phyloP scores from a whole-genome alignment of 2,329 filamentous ascomycete species.

The Botrytis cinerea region DNA sequence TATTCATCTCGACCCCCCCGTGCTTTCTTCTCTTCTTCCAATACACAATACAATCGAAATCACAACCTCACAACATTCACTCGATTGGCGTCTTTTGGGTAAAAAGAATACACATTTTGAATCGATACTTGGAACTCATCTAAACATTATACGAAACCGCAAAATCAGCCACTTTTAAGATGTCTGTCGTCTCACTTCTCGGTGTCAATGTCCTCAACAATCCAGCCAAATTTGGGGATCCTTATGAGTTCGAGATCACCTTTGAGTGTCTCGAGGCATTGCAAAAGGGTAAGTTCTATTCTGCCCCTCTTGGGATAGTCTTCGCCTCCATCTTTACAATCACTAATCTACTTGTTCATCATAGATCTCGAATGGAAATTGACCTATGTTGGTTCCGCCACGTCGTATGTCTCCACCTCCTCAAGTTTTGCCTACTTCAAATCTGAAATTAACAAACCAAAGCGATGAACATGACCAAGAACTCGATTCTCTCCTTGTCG shows the following conservation, averaged over 20 bases:
- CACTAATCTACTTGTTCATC: slow-evolving; percentile 29
- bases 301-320: slow-evolving; percentile 9
- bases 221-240: slow-evolving; percentile 87
- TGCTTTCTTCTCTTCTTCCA: slow-evolving; percentile 9
- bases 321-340: not conserved
- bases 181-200: slow-evolving; percentile 96
- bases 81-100: slow-evolving; percentile 8
- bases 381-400: slow-evolving; percentile 97
- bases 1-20: not conserved
- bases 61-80: not conserved
- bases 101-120: not conserved
- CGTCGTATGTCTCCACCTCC: slow-evolving; percentile 66
- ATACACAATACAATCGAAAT: not conserved
- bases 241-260: slow-evolving; percentile 97
- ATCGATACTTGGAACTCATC: not conserved
- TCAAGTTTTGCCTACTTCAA: not conserved
- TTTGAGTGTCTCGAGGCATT: slow-evolving; percentile 96
- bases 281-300: slow-evolving; percentile 71
- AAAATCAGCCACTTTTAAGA: slow-evolving; percentile 47
- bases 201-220: slow-evolving; percentile 97
- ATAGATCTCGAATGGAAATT: slow-evolving; percentile 98
- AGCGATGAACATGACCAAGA: slow-evolving; percentile 86
- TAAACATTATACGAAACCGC: not conserved
- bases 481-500: slow-evolving; percentile 93
- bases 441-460: slow-evolving; percentile 27